Evolutionary conservation across 2,329 filamentous ascomycete genomes (phyloP).

Genomic region (Berkeleyomyces basicola): DNA sequence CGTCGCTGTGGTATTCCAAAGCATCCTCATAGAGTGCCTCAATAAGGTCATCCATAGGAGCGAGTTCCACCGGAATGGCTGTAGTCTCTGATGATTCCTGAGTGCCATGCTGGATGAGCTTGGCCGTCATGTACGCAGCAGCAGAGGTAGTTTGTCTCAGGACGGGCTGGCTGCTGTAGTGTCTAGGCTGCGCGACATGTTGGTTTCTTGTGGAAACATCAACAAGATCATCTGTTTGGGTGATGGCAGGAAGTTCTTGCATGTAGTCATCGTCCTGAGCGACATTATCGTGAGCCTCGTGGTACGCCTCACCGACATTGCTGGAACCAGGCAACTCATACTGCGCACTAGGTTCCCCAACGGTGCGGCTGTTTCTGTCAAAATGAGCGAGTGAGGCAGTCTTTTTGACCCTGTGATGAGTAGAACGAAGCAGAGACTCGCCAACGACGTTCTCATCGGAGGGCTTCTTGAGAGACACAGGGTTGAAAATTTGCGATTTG

Average conservation of each 20-base stretch:
- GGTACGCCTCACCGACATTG: not conserved
- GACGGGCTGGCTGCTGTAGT: slow-evolving; percentile 38
- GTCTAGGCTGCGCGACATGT: slow-evolving; percentile 23
- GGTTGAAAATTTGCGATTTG: slow-evolving; percentile 13
- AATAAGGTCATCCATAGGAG: slow-evolving; percentile 22
- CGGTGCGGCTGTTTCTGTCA: slow-evolving; percentile 13
- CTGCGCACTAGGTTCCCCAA: slow-evolving; percentile 4
- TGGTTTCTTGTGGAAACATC: slow-evolving; percentile 15
- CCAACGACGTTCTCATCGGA: slow-evolving; percentile 2
- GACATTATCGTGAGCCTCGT: slow-evolving; percentile 1
- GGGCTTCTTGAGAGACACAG: slow-evolving; percentile 7
- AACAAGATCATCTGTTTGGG: slow-evolving; percentile 11
- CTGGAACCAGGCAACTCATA: not conserved
- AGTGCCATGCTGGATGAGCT: slow-evolving; percentile 18
- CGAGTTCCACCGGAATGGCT: not conserved
- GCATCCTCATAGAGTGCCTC: slow-evolving; percentile 30
- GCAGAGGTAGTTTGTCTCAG: slow-evolving; percentile 26
- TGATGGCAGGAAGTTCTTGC: slow-evolving; percentile 4
- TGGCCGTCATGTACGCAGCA: not conserved
- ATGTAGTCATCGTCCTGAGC: slow-evolving; percentile 9
- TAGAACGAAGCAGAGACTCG: not conserved
- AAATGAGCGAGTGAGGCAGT: slow-evolving; percentile 3
- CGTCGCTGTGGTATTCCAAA: slow-evolving; percentile 24
- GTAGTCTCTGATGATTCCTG: not conserved
- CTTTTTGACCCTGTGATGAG: not conserved